Conservation (phyloP, 371 early-diverging fungal species). For the Umbelopsis sp. region DNA sequence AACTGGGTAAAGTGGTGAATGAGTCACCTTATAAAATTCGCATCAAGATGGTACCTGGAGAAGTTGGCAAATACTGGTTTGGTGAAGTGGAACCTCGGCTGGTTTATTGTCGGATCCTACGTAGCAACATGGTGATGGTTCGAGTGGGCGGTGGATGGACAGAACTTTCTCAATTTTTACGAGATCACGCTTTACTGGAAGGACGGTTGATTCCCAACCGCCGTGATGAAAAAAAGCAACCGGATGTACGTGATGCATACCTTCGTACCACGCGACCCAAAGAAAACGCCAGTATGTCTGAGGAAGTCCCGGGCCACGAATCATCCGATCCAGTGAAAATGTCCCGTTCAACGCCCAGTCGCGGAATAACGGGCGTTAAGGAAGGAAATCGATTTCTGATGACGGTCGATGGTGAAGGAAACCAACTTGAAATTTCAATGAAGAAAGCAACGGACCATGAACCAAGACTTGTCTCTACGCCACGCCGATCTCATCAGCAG, state of each 20-base stretch:
- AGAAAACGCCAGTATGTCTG: not conserved
- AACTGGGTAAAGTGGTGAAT: conserved; percentile 72
- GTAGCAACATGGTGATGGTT: conserved; percentile 76
- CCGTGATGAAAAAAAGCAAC: not conserved
- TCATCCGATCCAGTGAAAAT: not conserved
- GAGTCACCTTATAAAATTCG: conserved; percentile 48
- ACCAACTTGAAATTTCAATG: conserved; percentile 51
- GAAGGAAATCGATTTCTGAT: conserved; percentile 52
- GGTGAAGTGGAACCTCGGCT: conserved; percentile 72
- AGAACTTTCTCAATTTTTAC: conserved; percentile 62
- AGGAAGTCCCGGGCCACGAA: not conserved
- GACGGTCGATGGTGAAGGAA: conserved; percentile 47
- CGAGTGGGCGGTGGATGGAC: conserved; percentile 84
- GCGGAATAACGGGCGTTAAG: conserved; percentile 36
- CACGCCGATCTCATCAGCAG: conserved; percentile 35
- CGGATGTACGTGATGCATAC: conserved; percentile 28
- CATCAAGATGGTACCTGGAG: conserved; percentile 59
- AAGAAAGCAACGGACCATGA: conserved; percentile 47
- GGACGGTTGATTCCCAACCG: conserved; percentile 22
- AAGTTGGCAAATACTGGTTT: conserved; percentile 76
- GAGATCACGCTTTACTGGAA: conserved; percentile 49
- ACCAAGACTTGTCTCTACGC: conserved; percentile 37
- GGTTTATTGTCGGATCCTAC: conserved; percentile 73
- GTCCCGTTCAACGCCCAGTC: conserved; percentile 1
- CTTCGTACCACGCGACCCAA: conserved; percentile 25